Percentiles rank a stretch among this genome's conserved stretches.
Evolutionary conservation across 768 basidiomycete genomes (phyloP).

Genomic region (Termitomyces sp.): DNA sequence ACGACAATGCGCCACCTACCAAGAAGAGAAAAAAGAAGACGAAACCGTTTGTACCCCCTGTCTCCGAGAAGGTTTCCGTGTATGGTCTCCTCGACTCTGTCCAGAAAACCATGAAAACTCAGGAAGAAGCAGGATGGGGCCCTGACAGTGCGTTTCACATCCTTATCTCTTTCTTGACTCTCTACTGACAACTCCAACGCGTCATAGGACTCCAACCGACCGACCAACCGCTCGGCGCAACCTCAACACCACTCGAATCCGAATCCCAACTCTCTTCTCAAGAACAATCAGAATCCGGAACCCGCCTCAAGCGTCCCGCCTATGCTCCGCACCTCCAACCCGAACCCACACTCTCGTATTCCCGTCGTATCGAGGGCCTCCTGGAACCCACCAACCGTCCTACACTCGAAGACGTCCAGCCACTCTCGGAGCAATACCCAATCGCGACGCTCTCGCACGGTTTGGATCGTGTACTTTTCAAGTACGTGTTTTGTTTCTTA

Average conservation of each 20-base stretch:
- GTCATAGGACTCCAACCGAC: neutral
- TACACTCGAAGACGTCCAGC: constrained; percentile 33
- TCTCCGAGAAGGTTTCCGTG: neutral
- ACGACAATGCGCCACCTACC: too few relatives aligned
- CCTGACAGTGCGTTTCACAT: constrained; percentile 16
- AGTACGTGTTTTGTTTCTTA: constrained; percentile 17
- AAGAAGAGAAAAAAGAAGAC: neutral
- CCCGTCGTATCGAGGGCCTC: constrained; percentile 32
- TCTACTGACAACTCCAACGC: too few relatives aligned
- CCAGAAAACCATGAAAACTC: neutral
- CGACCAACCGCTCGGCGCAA: neutral
- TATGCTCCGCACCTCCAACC: neutral
- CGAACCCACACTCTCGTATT: constrained; percentile 14
- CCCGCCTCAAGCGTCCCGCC: neutral
- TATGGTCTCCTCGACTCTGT: neutral
- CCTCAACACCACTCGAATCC: neutral
- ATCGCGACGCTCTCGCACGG: constrained; percentile 64
- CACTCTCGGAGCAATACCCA: constrained; percentile 43
- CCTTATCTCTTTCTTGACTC: neutral
- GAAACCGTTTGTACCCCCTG: neutral
- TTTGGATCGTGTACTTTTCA: constrained; percentile 62
- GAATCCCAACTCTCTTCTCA: neutral
- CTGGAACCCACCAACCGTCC: constrained; percentile 18
- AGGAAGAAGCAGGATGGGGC: constrained; percentile 16
- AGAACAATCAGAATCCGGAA: neutral